Evolutionary conservation across 2,329 filamentous ascomycete genomes (phyloP).

Genomic region (Neofusicoccum kwambonambiense): DNA sequence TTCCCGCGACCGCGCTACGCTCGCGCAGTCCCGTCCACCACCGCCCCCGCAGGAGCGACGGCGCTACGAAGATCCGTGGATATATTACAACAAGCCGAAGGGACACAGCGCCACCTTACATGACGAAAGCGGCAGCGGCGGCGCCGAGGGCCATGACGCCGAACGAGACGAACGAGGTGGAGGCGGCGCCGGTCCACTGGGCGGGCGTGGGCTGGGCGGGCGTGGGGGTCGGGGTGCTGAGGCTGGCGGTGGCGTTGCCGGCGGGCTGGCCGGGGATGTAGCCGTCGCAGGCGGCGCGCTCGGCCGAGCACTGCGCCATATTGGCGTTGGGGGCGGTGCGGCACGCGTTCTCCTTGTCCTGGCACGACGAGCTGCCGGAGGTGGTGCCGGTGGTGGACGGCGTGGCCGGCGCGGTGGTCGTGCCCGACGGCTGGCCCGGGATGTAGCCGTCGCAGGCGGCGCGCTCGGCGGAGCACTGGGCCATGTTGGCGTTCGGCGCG

Average conservation of each 20-base stretch:
- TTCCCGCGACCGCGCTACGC: too few species aligned
- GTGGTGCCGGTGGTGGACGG: too few species aligned
- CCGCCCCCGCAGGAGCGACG: too few species aligned
- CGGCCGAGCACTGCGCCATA: background rate
- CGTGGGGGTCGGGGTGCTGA: background rate
- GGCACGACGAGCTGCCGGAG: too few species aligned
- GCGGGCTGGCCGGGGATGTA: background rate
- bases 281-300: background rate
- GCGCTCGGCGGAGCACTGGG: background rate
- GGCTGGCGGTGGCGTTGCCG: conserved; percentile 5
- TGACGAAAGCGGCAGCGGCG: conserved; percentile 4
- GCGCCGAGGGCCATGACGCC: conserved; percentile 11
- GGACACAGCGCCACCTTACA: background rate
- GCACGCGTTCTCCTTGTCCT: background rate
- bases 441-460: background rate
- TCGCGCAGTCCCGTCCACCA: too few species aligned
- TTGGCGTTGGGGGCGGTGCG: background rate
- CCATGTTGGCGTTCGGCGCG: background rate
- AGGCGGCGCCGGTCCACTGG: conserved; percentile 11
- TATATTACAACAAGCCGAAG: background rate
- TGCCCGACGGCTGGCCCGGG: background rate
- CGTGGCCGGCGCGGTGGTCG: too few species aligned
- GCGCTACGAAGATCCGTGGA: too few species aligned
- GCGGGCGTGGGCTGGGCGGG: background rate
- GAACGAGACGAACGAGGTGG: conserved; percentile 10